Evolutionary conservation across 495 filamentous ascomycete genomes (phyloP).

Genomic region (Hypoxylon perforatum): DNA sequence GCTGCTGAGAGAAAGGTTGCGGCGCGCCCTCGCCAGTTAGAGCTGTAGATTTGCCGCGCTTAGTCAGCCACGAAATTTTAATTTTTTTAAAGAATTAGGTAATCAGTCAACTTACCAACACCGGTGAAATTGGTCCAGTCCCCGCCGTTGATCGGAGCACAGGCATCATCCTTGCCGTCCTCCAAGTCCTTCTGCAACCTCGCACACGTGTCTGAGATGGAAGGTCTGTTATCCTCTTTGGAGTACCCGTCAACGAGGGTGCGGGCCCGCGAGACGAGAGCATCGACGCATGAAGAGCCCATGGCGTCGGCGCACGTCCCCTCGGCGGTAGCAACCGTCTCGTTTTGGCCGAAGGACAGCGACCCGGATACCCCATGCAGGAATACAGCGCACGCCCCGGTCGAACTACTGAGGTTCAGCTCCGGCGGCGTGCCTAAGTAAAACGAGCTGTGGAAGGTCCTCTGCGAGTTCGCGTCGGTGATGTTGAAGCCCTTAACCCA

Average conservation of each 20-base stretch:
- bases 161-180: slow-evolving; percentile 19
- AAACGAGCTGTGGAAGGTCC: slow-evolving; percentile 28
- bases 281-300: slow-evolving; percentile 27
- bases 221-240: not conserved
- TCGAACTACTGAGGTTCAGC: slow-evolving; percentile 1
- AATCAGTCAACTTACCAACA: slow-evolving; percentile 21
- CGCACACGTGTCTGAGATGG: slow-evolving; percentile 17
- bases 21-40: slow-evolving; percentile 27
- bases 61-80: slow-evolving; percentile 13
- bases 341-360: slow-evolving; percentile 3
- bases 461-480: not conserved
- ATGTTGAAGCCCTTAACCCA: slow-evolving; percentile 39
- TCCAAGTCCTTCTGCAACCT: slow-evolving; percentile 23
- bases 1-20: slow-evolving; percentile 13
- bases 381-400: slow-evolving; percentile 37
- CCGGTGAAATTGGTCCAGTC: slow-evolving; percentile 31
- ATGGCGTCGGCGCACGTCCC: slow-evolving; percentile 40
- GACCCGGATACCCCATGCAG: slow-evolving; percentile 18
- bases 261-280: slow-evolving; percentile 23
- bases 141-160: slow-evolving; percentile 8
- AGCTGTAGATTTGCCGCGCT: slow-evolving; percentile 8
- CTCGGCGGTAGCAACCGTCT: slow-evolving; percentile 4
- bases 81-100: too few species aligned
- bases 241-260: slow-evolving; percentile 3
- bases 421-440: slow-evolving; percentile 35